Conservation (phyloP, 2,329 filamentous ascomycete genomes). For the Fusarium compactum region DNA sequence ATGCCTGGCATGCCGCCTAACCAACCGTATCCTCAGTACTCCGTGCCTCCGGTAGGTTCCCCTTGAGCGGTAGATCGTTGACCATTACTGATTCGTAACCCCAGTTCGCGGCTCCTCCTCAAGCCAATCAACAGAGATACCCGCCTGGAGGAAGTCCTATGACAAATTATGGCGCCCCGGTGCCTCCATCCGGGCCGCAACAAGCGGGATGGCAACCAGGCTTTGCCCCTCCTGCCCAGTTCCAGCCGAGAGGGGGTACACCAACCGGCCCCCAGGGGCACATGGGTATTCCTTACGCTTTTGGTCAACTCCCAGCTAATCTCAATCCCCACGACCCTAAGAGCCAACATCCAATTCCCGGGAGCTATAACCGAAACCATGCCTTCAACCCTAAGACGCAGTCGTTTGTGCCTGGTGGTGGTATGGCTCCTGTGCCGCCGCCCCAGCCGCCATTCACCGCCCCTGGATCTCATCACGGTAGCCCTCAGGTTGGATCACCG, state of each 20-base stretch:
- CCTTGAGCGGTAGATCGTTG: neutral
- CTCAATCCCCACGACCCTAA: conserved; percentile 77
- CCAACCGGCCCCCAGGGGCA: conserved; percentile 49
- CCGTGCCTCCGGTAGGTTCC: conserved; percentile 60
- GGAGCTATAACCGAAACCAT: conserved; percentile 81
- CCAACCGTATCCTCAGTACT: conserved; percentile 61
- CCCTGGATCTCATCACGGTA: conserved; percentile 63
- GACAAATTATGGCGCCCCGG: conserved; percentile 53
- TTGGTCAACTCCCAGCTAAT: conserved; percentile 80
- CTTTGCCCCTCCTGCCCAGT: conserved; percentile 50
- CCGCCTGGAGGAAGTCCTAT: conserved; percentile 52
- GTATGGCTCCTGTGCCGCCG: conserved; percentile 62
- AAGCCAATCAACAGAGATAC: conserved; percentile 50
- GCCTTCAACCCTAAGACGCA: conserved; percentile 95
- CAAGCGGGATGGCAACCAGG: conserved; percentile 55
- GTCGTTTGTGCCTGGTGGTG: conserved; percentile 80
- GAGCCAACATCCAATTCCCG: conserved; percentile 84
- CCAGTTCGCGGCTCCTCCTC: conserved; percentile 48
- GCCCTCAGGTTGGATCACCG: conserved; percentile 65
- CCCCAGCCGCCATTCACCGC: conserved; percentile 63
- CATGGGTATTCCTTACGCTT: conserved; percentile 72
- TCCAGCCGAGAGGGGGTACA: conserved; percentile 49
- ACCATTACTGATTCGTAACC: conserved; percentile 25
- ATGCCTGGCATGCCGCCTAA: conserved; percentile 59
- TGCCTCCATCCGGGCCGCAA: conserved; percentile 46